phyloP scores from a whole-genome alignment of 331 rosid genomes.

The Quercus phellos region DNA sequence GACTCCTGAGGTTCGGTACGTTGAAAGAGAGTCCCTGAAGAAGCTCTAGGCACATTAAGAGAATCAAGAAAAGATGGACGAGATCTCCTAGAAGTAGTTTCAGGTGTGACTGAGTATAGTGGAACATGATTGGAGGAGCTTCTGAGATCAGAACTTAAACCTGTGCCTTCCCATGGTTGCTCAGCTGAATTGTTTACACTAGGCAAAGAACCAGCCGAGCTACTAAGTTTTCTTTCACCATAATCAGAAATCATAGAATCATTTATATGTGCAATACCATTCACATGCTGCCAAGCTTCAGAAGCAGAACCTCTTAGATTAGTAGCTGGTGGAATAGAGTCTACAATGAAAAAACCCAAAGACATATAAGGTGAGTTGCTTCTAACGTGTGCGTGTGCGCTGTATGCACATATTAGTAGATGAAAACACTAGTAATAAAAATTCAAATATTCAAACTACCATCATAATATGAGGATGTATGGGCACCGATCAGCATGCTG shows the following conservation, averaged over 20 bases:
- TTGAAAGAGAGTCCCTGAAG: slow-evolving; percentile 45
- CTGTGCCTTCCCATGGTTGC: slow-evolving; percentile 40
- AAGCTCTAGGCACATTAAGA: slow-evolving; percentile 49
- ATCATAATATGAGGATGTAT: slow-evolving; percentile 39
- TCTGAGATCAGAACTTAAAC: slow-evolving; percentile 35
- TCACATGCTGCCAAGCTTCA: slow-evolving; percentile 34
- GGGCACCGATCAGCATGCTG: slow-evolving; percentile 27
- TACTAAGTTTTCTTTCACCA: slow-evolving; percentile 34
- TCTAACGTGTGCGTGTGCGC: not conserved
- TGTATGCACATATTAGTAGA: not conserved
- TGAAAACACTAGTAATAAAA: not conserved
- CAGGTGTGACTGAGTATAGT: slow-evolving; percentile 33
- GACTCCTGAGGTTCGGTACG: slow-evolving; percentile 38
- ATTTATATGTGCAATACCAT: slow-evolving; percentile 26
- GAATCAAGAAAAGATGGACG: slow-evolving; percentile 92
- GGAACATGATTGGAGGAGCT: slow-evolving; percentile 42
- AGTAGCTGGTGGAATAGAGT: slow-evolving; percentile 18
- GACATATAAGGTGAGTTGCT: slow-evolving; percentile 20
- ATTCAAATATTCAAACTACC: slow-evolving; percentile 34
- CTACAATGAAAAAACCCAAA: slow-evolving; percentile 24
- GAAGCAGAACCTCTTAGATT: slow-evolving; percentile 20
- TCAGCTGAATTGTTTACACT: slow-evolving; percentile 30
- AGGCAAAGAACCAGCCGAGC: slow-evolving; percentile 27
- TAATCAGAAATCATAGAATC: slow-evolving; percentile 35
- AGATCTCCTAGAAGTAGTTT: slow-evolving; percentile 58